phyloP scores from a whole-genome alignment of 495 filamentous ascomycete species.

The Clohesyomyces aquaticus region DNA sequence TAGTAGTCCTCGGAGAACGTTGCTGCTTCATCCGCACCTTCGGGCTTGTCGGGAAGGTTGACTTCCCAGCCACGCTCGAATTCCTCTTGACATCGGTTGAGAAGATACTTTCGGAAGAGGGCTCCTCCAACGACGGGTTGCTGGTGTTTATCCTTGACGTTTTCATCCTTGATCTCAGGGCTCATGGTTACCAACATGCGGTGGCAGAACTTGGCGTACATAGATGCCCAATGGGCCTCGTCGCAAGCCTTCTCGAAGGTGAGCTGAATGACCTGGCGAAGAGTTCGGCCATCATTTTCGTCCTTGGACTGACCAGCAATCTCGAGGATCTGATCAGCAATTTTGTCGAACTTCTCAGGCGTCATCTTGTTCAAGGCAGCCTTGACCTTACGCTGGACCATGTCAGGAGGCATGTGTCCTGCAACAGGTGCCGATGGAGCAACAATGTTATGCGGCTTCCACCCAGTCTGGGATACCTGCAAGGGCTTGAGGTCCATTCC shows the following conservation, averaged over 20 bases:
- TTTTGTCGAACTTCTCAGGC: conserved; percentile 97
- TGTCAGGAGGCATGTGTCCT: conserved; percentile 78
- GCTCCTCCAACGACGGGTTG: conserved; percentile 88
- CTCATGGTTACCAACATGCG: conserved; percentile 96
- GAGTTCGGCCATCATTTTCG: conserved; percentile 89
- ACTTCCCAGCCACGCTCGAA: conserved; percentile 99
- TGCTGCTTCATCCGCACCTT: conserved; percentile 72
- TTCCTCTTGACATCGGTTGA: conserved; percentile 98
- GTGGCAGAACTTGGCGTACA: conserved; percentile 99
- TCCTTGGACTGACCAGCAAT: conserved; percentile 95
- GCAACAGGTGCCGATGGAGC: conserved; percentile 56
- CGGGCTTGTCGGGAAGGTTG: conserved; percentile 78
- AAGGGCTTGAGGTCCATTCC: conserved; percentile 81
- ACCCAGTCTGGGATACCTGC: conserved; percentile 68
- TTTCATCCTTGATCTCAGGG: conserved; percentile 91
- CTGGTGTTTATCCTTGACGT: conserved; percentile 80
- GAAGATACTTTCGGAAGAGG: conserved; percentile 96
- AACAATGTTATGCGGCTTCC: conserved; percentile 81
- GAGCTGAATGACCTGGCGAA: conserved; percentile 97
- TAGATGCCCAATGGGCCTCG: conserved; percentile 97
- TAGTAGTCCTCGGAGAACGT: conserved; percentile 99
- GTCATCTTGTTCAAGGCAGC: conserved; percentile 99
- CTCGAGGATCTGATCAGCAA: conserved; percentile 86
- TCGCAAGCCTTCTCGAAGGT: conserved; percentile 99
- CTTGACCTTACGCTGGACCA: conserved; percentile 99